Evolutionary conservation across 164 flowering plant genomes (phyloP).

Genomic region (Annona cherimola): DNA sequence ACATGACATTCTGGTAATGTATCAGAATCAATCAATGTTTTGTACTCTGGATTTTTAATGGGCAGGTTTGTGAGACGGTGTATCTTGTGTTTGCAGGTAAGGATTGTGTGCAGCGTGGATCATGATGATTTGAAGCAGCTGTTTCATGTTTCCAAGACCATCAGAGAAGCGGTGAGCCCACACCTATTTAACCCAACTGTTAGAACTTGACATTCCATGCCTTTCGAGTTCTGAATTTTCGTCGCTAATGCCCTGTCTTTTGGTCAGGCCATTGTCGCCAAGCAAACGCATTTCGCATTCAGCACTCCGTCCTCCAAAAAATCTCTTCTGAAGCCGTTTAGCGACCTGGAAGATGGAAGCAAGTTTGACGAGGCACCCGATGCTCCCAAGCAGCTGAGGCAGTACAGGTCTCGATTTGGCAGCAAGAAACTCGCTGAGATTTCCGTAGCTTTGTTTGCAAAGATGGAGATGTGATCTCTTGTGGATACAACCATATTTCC

Average conservation of each 20-base stretch:
- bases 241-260: neutral
- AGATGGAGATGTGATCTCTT: neutral
- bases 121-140: constrained; percentile 79
- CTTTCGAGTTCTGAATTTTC: neutral
- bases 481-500: neutral
- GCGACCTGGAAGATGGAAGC: constrained; percentile 16
- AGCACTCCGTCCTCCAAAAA: constrained; percentile 49
- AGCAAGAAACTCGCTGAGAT: constrained; percentile 39
- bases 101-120: constrained; percentile 57
- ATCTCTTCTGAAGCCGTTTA: constrained; percentile 15
- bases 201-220: neutral
- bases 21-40: neutral
- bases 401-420: constrained; percentile 19
- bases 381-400: constrained; percentile 44
- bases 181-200: neutral
- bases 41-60: neutral
- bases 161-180: constrained; percentile 72
- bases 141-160: constrained; percentile 48
- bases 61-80: neutral
- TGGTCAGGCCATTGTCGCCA: constrained; percentile 56
- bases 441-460: constrained; percentile 36
- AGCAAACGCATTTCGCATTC: constrained; percentile 53
- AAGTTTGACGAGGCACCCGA: constrained; percentile 42
- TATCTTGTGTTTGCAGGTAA: constrained; percentile 36
- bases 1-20: constrained; percentile 58